Percentiles rank a stretch among this genome's conserved stretches.
Conservation (phyloP, 352 stramenopile species). For the Globisporangium yorkense region DNA sequence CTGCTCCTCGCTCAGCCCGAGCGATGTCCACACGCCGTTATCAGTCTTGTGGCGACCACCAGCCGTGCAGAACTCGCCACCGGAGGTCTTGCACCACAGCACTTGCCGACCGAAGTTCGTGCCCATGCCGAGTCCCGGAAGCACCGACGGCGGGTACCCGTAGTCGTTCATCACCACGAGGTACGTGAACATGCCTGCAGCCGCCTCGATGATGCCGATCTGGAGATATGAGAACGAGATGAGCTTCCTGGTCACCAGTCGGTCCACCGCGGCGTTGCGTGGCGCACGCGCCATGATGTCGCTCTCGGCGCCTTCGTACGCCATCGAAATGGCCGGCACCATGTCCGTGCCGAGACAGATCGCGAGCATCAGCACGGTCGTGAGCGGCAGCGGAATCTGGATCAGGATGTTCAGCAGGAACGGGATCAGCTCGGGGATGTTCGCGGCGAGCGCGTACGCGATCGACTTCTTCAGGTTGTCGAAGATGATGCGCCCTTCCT, state of each 20-base stretch:
- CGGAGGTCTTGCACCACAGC: conserved; percentile 67
- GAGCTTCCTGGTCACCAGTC: conserved; percentile 88
- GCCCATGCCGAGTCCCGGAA: conserved; percentile 45
- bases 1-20: conserved; percentile 16
- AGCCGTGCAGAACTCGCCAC: conserved; percentile 46
- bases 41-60: conserved; percentile 21
- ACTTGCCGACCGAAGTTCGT: conserved; percentile 65
- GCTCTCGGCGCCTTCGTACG: conserved; percentile 83
- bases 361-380: conserved; percentile 88
- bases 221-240: conserved; percentile 84
- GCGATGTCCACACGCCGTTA: conserved; percentile 12
- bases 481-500: conserved; percentile 94
- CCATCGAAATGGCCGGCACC: conserved; percentile 90
- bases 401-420: conserved; percentile 87
- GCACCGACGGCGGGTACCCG: conserved; percentile 60
- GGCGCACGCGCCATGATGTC: conserved; percentile 85
- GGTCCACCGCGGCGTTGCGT: conserved; percentile 74
- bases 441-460: conserved; percentile 88
- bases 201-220: conserved; percentile 87
- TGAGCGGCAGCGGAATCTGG: conserved; percentile 82
- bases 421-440: conserved; percentile 86
- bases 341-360: conserved; percentile 93
- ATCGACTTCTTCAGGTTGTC: conserved; percentile 95
- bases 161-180: conserved; percentile 87
- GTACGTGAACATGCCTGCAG: conserved; percentile 86